These are phyloP conservation scores for Sclerotiophoma versabilis DNA, from an alignment of 2,329 filamentous ascomycete genomes.

Conservation along the genomic window DNA sequence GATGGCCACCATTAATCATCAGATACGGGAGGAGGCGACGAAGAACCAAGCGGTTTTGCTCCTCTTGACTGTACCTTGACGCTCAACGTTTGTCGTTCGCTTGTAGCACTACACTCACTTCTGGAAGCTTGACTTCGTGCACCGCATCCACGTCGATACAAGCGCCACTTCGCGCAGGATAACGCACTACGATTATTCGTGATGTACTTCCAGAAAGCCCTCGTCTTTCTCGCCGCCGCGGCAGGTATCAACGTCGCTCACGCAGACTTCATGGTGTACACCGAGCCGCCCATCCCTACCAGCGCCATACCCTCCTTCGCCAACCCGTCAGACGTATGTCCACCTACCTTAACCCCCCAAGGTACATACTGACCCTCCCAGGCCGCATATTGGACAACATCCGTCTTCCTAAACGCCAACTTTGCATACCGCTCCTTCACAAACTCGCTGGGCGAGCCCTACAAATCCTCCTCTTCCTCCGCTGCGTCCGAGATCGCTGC, in stretches of 20 bases:
- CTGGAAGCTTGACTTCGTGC: not conserved
- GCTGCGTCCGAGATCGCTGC: slow-evolving; percentile 36
- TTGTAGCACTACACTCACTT: not conserved
- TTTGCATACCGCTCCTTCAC: slow-evolving; percentile 34
- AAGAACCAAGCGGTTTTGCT: slow-evolving; percentile 2
- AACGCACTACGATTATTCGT: not conserved
- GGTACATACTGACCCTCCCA: too few relatives aligned
- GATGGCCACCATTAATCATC: slow-evolving; percentile 15
- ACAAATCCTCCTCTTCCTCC: slow-evolving; percentile 36
- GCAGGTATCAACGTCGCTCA: slow-evolving; percentile 24
- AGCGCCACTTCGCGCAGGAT: not conserved
- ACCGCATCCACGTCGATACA: not conserved
- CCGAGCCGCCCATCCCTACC: slow-evolving; percentile 39
- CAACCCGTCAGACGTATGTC: slow-evolving; percentile 29
- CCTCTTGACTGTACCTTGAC: not conserved
- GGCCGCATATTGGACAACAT: slow-evolving; percentile 38
- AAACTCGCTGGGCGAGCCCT: slow-evolving; percentile 29
- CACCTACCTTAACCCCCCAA: slow-evolving; percentile 3
- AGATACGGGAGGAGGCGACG: slow-evolving; percentile 5
- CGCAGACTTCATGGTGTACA: slow-evolving; percentile 45
- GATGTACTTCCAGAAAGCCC: slow-evolving; percentile 23
- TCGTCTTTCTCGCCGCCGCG: slow-evolving; percentile 25
- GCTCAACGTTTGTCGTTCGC: not conserved
- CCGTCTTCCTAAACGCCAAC: slow-evolving; percentile 35
- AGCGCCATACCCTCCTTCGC: slow-evolving; percentile 34